Percentiles rank a stretch among this genome's conserved stretches.
Conservation (phyloP, 2,329 filamentous ascomycete genomes). For the Pseudogymnoascus sp. region DNA sequence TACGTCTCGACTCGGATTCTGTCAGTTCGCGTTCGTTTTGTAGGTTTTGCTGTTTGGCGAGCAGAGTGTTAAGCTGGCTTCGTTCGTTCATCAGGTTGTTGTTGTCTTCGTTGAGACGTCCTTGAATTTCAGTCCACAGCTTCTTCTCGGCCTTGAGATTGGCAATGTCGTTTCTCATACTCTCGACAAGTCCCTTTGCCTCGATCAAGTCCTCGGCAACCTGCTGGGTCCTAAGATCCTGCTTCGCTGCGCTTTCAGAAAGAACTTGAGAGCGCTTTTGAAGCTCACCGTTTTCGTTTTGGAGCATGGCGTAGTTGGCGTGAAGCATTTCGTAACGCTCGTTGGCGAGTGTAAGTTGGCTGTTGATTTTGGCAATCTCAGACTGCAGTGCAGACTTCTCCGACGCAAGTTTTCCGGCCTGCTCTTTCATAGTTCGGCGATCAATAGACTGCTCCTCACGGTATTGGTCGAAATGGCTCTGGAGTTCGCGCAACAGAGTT, state of each 20-base stretch:
- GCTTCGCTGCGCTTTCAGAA: conserved; percentile 78
- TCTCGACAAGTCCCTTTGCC: conserved; percentile 72
- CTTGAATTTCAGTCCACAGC: conserved; percentile 89
- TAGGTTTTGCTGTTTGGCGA: conserved; percentile 78
- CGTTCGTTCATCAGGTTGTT: conserved; percentile 79
- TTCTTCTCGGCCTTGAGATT: conserved; percentile 95
- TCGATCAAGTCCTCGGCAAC: conserved; percentile 91
- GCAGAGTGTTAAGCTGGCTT: conserved; percentile 71
- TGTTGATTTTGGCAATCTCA: conserved; percentile 72
- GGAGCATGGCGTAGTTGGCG: conserved; percentile 75
- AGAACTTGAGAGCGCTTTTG: conserved; percentile 73
- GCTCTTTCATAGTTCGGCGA: conserved; percentile 73
- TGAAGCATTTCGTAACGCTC: conserved; percentile 88
- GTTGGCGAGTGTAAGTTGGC: conserved; percentile 72
- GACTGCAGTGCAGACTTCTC: conserved; percentile 79
- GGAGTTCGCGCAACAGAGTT: conserved; percentile 77
- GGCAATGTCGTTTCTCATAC: conserved; percentile 80
- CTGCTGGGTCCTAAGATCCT: conserved; percentile 85
- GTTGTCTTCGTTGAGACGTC: conserved; percentile 80
- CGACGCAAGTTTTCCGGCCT: conserved; percentile 71
- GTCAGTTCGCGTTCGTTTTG: conserved; percentile 86
- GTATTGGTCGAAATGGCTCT: conserved; percentile 83
- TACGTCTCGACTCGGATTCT: conserved; percentile 74
- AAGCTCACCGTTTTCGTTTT: conserved; percentile 77
- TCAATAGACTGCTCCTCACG: conserved; percentile 79